phyloP scores from a whole-genome alignment of 2,329 filamentous ascomycete genomes.

The Aspergillus sojae region DNA sequence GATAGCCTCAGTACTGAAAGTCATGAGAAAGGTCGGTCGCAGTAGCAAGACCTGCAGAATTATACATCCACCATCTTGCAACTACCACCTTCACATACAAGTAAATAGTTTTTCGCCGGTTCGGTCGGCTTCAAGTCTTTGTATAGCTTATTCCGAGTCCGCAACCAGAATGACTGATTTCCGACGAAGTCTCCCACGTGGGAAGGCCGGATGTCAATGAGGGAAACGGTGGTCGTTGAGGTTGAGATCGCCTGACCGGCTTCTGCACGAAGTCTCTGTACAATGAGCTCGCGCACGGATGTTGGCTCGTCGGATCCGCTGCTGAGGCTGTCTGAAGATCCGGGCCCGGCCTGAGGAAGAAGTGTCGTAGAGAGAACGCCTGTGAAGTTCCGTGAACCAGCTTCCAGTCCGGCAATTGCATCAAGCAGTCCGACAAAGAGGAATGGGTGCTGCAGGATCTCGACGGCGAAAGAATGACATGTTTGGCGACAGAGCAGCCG shows the following conservation, averaged over 20 bases:
- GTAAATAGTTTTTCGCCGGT: conserved; percentile 41
- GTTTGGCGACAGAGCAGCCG: conserved; percentile 69
- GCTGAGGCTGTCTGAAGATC: conserved; percentile 18
- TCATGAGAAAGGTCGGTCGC: background rate
- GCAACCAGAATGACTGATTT: conserved; percentile 42
- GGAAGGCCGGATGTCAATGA: conserved; percentile 41
- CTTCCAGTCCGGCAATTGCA: conserved; percentile 71
- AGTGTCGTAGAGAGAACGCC: conserved; percentile 52
- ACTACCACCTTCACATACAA: conserved; percentile 41
- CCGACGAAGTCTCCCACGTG: conserved; percentile 37
- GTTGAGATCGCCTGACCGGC: conserved; percentile 36
- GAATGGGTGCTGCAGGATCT: conserved; percentile 91
- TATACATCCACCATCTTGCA: conserved; percentile 41
- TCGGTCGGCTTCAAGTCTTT: conserved; percentile 38
- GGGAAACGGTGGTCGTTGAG: conserved; percentile 33
- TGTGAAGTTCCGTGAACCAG: conserved; percentile 67
- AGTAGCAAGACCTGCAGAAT: background rate
- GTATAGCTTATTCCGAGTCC: conserved; percentile 39
- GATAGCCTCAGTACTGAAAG: background rate
- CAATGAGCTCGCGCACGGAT: conserved; percentile 32
- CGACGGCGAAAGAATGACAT: conserved; percentile 82
- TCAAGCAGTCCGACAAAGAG: conserved; percentile 81
- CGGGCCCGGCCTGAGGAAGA: conserved; percentile 12
- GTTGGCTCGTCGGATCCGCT: conserved; percentile 25
- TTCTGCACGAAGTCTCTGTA: conserved; percentile 37